Evolutionary conservation across 192 early-diverging fungal species (phyloP), one percentile per base, ranked within the genome.

Genomic region (Backusella morwellensis): DNA sequence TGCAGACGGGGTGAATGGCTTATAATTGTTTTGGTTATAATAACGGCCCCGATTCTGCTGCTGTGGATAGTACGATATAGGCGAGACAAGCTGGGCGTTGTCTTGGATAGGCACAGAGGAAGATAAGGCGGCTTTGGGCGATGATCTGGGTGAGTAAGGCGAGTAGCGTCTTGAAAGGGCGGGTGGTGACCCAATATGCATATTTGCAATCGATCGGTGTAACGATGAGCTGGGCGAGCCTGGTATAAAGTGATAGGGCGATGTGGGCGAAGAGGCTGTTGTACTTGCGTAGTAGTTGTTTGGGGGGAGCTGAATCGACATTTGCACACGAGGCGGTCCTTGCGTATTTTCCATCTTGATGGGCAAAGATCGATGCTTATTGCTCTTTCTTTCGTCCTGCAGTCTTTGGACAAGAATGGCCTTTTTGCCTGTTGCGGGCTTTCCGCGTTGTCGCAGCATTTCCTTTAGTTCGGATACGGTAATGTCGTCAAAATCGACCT

Each of bases 381-480:
- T 44, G 23, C 82, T 81, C 73, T 59, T 52, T 75, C 83, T 47
- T 83, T 93, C 92, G 14, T 85, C 88, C 78, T 91, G 84, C 0
- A 94, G 75, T 29, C 93, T 75, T 80, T 92, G 86, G n/a, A 92
- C 84, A 66, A 94, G 74, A 9, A 90, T 80, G 1, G 90, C 92
- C 54, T 94, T 94, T 79, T 92, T 93, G 15, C 93, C 93, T 19
- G 88, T 86, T 12, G 89, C 88, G 17, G 89, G 91, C 66, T 91
- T 88, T 1, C 90, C 88, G 32, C 93, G 86, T 68, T 90, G 85
- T 35, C 90, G 74, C 29, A 94, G 76, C 85, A 92, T 88, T 47
- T 94, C 92, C 70, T 94, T 94, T 19, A 94, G 80, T 78, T 94
- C 93, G 5, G 85, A 80, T 0, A 94, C 93, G 0, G 93, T 94